Evolutionary conservation across 257 asterid genomes (phyloP), one percentile per base, ranked within the genome.

Genomic region (Solanum virginianum): DNA sequence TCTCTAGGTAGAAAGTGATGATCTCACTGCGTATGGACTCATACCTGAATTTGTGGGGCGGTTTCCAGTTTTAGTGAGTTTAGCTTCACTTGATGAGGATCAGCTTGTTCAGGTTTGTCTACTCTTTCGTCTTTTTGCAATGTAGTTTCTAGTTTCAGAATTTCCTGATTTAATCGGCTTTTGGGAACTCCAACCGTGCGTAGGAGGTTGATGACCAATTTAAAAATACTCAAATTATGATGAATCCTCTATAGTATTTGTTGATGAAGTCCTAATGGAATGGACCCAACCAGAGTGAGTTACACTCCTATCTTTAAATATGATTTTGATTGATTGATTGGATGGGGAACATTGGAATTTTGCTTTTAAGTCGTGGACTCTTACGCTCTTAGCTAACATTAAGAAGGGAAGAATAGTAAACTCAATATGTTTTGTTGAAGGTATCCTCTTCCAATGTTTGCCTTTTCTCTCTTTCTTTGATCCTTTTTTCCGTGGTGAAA

Each of bases 31-130:
- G 49, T 93, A 95, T 86, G 99, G 99, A 84, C 97, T 95, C 83
- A 94, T 94, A 89, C 99, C 99, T 72, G 99, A 95, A 90, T 95
- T 95, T 75, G 97, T 95, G 87, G 99, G 99, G 82, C 91, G 99
- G 47, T 88, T 95, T 88, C 99, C 99, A 17, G 89, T 94, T 86
- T 88, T 95, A 85, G 96, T 94, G 87, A 94, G 95, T 89, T 88
- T 95, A 82, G 89, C 97, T 84, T 94, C 98, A 87, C 94, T 95
- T 51, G 89, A 91, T 90, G 98, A 93, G 89, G 93, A 92, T 86
- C 97, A 94, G 88, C 99, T 95, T 85, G 93, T 94, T 88, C 94
- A 92, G 97, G 99, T 95, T 56, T 84, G 90, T 70, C 75, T 75
- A 80, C 41, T 84, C 86, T 87, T 89, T 82, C 4, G 12, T 56